Conservation (phyloP, 805 yeast genomes). For the Candida ovalis region DNA sequence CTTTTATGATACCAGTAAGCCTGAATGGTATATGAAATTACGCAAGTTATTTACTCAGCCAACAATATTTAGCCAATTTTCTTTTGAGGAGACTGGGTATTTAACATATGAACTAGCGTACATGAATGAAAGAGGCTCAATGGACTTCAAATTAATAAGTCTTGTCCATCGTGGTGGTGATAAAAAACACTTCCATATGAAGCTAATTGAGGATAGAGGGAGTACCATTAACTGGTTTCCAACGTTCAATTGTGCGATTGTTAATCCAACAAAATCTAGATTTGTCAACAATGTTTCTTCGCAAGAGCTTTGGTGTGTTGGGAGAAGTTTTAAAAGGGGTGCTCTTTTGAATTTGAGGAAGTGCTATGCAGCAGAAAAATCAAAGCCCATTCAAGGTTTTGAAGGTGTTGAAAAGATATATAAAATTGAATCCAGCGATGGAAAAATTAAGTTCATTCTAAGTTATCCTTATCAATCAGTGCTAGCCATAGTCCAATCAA, state of each 20-base stretch:
- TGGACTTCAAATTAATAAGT: slow-evolving; percentile 20
- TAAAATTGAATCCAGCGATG: slow-evolving; percentile 7
- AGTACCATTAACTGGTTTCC: slow-evolving; percentile 25
- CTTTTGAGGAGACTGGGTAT: slow-evolving; percentile 19
- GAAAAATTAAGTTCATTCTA: slow-evolving; percentile 11
- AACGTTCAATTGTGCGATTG: slow-evolving; percentile 21
- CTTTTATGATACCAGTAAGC: slow-evolving; percentile 14
- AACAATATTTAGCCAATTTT: slow-evolving; percentile 18
- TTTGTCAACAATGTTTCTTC: slow-evolving; percentile 18
- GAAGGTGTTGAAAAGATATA: slow-evolving; percentile 14
- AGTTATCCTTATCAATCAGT: slow-evolving; percentile 12
- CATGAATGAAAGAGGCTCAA: slow-evolving; percentile 24
- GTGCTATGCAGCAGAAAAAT: slow-evolving; percentile 24
- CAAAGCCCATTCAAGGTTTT: slow-evolving; percentile 9
- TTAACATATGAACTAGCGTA: slow-evolving; percentile 16
- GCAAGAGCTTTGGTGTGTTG: slow-evolving; percentile 31
- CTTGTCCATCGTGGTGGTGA: slow-evolving; percentile 13
- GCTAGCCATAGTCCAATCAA: slow-evolving; percentile 5
- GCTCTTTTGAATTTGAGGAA: slow-evolving; percentile 23
- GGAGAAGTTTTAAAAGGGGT: slow-evolving; percentile 22
- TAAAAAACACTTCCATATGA: slow-evolving; percentile 14
- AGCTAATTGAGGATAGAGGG: slow-evolving; percentile 17
- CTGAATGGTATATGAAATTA: slow-evolving; percentile 15
- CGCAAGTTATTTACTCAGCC: slow-evolving; percentile 22
- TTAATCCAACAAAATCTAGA: slow-evolving; percentile 14